Percentiles rank a stretch among this genome's conserved stretches.
Evolutionary conservation across 225 moss, liverwort and hornwort species (phyloP).

Genomic region (Straminergon stramineum): DNA sequence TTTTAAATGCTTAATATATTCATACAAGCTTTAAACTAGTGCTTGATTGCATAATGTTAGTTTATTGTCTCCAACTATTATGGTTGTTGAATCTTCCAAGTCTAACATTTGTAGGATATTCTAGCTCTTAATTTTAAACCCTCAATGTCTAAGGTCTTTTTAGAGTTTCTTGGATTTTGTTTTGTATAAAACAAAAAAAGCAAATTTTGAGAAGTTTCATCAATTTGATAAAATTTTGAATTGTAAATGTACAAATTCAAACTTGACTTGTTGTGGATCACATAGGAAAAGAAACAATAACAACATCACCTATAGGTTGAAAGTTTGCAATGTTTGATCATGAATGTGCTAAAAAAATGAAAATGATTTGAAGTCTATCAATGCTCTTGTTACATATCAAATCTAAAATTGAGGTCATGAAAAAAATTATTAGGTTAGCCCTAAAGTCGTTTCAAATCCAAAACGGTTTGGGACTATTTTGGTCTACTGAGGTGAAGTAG

Average conservation of each 20-base stretch:
- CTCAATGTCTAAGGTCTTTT: not conserved
- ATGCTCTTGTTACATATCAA: rapidly evolving
- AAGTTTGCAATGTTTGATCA: rapidly evolving
- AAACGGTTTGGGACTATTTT: not conserved
- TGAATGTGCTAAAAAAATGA: not conserved
- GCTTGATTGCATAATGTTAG: not conserved
- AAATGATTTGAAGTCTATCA: not conserved
- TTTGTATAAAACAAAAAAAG: too few relatives aligned
- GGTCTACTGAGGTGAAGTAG: not conserved
- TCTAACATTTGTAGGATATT: not conserved
- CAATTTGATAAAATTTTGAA: not conserved
- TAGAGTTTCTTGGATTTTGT: rapidly evolving
- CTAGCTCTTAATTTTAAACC: not conserved
- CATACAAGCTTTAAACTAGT: not conserved
- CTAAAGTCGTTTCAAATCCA: not conserved
- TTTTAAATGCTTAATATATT: too few relatives aligned
- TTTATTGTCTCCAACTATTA: not conserved
- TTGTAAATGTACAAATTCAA: rapidly evolving
- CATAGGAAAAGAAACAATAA: not conserved
- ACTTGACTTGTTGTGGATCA: rapidly evolving
- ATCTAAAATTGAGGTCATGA: rapidly evolving
- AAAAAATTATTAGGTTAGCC: not conserved
- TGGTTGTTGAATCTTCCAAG: not conserved
- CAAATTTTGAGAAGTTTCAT: not conserved
- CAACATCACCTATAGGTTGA: not conserved